Evolutionary conservation across 2,329 filamentous ascomycete genomes (phyloP).

Genomic region (Ascochyta koolunga): DNA sequence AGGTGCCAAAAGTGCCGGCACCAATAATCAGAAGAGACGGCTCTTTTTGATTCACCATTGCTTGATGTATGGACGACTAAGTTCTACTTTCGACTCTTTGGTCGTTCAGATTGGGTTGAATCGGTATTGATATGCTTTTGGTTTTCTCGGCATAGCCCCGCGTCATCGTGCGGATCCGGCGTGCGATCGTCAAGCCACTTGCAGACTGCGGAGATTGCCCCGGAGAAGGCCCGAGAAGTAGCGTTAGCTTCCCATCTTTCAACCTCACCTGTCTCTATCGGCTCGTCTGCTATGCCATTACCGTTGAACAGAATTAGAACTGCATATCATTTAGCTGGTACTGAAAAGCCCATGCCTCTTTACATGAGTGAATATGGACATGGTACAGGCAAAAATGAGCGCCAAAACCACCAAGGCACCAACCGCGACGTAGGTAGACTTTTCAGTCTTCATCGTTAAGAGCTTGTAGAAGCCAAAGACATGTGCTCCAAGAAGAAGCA

Average conservation of each 20-base stretch:
- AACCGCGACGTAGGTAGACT: slow-evolving; percentile 32
- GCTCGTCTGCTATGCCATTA: too few relatives aligned
- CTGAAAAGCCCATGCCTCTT: slow-evolving; percentile 23
- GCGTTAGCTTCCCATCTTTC: slow-evolving; percentile 21
- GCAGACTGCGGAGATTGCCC: slow-evolving; percentile 10
- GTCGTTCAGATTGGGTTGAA: background rate
- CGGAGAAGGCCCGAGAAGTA: background rate
- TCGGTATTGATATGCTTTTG: background rate
- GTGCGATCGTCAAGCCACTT: slow-evolving; percentile 8
- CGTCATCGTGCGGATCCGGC: slow-evolving; percentile 15
- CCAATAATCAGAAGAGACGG: slow-evolving; percentile 62
- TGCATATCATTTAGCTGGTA: too few relatives aligned
- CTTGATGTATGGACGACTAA: background rate
- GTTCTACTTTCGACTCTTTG: too few relatives aligned
- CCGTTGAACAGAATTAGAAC: too few relatives aligned
- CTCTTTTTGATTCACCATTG: slow-evolving; percentile 11
- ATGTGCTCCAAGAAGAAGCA: slow-evolving; percentile 38
- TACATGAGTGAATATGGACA: slow-evolving; percentile 26
- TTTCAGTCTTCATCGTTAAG: slow-evolving; percentile 14
- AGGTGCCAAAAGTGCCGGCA: slow-evolving; percentile 69
- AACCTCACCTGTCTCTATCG: too few relatives aligned
- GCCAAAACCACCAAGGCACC: slow-evolving; percentile 39
- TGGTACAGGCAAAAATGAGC: slow-evolving; percentile 21
- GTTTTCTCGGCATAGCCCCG: slow-evolving; percentile 6
- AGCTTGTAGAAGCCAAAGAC: slow-evolving; percentile 39